These are phyloP conservation scores for Pseudopyricularia cyperi DNA, from an alignment of 2,329 filamentous ascomycete species.

Conservation along the genomic window DNA sequence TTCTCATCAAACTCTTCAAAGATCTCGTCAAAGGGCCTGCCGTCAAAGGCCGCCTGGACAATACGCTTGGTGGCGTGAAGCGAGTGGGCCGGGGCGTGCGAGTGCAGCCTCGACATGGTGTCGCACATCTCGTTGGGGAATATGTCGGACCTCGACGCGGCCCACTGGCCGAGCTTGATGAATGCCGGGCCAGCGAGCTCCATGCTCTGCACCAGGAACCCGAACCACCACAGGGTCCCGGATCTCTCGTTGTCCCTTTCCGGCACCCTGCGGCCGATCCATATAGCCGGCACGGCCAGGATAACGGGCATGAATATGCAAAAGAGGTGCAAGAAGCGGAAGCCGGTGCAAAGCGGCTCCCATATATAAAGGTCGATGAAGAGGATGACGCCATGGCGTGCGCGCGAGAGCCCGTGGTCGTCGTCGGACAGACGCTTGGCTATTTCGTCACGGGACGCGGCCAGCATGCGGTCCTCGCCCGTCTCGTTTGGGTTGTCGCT, in stretches of 20 bases:
- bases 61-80: constrained; percentile 66
- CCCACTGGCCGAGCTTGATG: constrained; percentile 99
- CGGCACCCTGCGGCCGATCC: constrained; percentile 54
- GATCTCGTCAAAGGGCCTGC: constrained; percentile 71
- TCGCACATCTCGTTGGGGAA: constrained; percentile 87
- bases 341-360: constrained; percentile 77
- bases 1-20: constrained; percentile 90
- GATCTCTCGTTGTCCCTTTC: constrained; percentile 60
- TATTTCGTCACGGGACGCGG: constrained; percentile 67
- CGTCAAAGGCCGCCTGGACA: constrained; percentile 70
- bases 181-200: constrained; percentile 89
- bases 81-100: constrained; percentile 85
- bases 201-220: constrained; percentile 77
- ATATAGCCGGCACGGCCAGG: constrained; percentile 63
- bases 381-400: constrained; percentile 47
- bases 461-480: constrained; percentile 74
- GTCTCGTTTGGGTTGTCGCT: constrained; percentile 45
- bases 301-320: constrained; percentile 88
- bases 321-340: constrained; percentile 78
- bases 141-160: constrained; percentile 88
- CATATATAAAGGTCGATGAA: constrained; percentile 60
- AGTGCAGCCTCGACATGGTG: constrained; percentile 90
- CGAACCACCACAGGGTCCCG: constrained; percentile 91
- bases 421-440: constrained; percentile 52
- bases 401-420: constrained; percentile 42